Base-by-base conservation (phyloP, 768 basidiomycete genomes). In the Lactarius pseudohatsudake region DNA sequence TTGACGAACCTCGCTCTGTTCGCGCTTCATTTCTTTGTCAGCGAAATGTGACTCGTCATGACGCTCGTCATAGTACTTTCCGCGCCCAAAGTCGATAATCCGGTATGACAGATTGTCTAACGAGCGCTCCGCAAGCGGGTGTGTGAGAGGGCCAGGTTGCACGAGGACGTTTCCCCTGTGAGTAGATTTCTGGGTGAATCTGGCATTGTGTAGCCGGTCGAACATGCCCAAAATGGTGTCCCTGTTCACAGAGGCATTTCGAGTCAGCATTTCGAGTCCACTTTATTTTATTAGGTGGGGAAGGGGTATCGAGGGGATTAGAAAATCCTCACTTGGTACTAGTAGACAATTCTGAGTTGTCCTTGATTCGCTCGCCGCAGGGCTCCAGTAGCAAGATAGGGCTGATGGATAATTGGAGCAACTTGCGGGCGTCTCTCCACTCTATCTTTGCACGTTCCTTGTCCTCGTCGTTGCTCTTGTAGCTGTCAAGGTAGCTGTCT, bases 1-100 rank as follows among this genome's bases (percentile, higher is more conserved):
- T 50, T 0, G 10, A 8, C 4, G 16, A 16, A 32, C 28, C 16
- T 18, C 9, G 10, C 36, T 36, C 32, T 65, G 47, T 2, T 15
- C 0, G 11, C 1, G 36, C 26, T 40, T 4, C 6, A 16, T 16
- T 3, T 20, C 22, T 15, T 2, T 3, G 11, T 15, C 5, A 16
- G 30, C 4, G 11, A 4, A 4, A 18, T 59, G 1, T 8, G 22
- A 20, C 10, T 3, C 1, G 22, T 22, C 22, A n/a, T n/a, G n/a
- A n/a, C n/a, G n/a, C 9, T 3, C 4, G 16, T 56, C 28, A 1
- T 28, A 50, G 32, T 18, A 26, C 45, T 2, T 4, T 15, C 60
- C 72, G 6, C 83, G 76, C 15, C 84, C 84, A 45, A 84, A 83
- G 70, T 85, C 84, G 61, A 85, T 83, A 66, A 85, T 59, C 28